These are phyloP conservation scores for Talaromyces ruber DNA, from an alignment of 495 filamentous ascomycete species.

Conservation along the genomic window DNA sequence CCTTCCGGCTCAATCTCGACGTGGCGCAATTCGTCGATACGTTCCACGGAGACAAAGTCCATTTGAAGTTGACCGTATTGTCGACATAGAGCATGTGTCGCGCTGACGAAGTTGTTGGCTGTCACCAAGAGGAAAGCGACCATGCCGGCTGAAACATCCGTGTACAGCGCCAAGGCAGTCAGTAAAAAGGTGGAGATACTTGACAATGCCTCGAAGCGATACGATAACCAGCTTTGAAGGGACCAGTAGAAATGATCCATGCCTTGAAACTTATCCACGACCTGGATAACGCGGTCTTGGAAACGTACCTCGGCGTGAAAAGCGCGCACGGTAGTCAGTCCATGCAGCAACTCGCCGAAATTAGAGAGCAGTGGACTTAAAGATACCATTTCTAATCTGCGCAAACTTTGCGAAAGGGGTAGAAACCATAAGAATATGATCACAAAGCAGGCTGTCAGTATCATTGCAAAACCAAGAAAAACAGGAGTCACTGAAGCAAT, in stretches of 20 bases:
- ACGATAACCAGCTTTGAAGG: slow-evolving; percentile 72
- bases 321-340: slow-evolving; percentile 69
- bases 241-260: slow-evolving; percentile 94
- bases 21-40: slow-evolving; percentile 67
- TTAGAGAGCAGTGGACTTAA: slow-evolving; percentile 77
- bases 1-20: slow-evolving; percentile 66
- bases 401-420: slow-evolving; percentile 72
- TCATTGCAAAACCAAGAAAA: slow-evolving; percentile 62
- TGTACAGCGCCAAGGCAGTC: slow-evolving; percentile 61
- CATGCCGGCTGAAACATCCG: slow-evolving; percentile 58
- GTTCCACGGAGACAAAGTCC: slow-evolving; percentile 82
- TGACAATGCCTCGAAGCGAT: slow-evolving; percentile 65
- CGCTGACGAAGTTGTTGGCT: slow-evolving; percentile 40
- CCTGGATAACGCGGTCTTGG: slow-evolving; percentile 63
- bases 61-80: slow-evolving; percentile 78
- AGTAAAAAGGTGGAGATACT: slow-evolving; percentile 62
- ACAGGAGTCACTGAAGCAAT: slow-evolving; percentile 66
- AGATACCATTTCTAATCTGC: slow-evolving; percentile 76
- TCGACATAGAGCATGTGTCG: slow-evolving; percentile 64
- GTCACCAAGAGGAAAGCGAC: slow-evolving; percentile 61
- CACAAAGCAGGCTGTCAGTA: slow-evolving; percentile 54
- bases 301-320: slow-evolving; percentile 67
- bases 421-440: slow-evolving; percentile 64
- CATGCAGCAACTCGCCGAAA: slow-evolving; percentile 72
- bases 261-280: slow-evolving; percentile 76